A percentile compares a stretch with the other conserved stretches of the same genome.
Evolutionary conservation across 345 rosid species (phyloP).

Genomic region (Arabidopsis suecica): DNA sequence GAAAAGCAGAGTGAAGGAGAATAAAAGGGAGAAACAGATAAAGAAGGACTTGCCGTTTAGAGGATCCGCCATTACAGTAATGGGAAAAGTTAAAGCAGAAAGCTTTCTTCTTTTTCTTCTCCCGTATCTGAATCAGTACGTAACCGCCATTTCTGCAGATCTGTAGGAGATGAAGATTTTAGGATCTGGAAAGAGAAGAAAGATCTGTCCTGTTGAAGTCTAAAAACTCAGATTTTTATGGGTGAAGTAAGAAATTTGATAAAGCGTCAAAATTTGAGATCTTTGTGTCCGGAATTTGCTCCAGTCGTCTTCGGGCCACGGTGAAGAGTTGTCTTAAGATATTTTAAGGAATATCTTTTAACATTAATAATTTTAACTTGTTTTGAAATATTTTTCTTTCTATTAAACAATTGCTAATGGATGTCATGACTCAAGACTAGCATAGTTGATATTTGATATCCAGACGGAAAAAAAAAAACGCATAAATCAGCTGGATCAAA

Average conservation of each 20-base stretch:
- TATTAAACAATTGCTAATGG: background rate
- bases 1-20: slow-evolving; percentile 47
- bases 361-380: background rate
- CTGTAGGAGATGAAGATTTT: slow-evolving; percentile 31
- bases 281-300: slow-evolving; percentile 25
- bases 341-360: background rate
- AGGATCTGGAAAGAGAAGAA: slow-evolving; percentile 46
- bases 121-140: slow-evolving; percentile 42
- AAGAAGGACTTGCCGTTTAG: slow-evolving; percentile 67
- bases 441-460: no score
- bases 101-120: background rate
- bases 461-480: background rate
- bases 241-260: background rate
- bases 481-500: background rate
- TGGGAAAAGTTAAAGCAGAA: background rate
- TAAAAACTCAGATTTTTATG: slow-evolving; percentile 18
- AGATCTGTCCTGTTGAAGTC: slow-evolving; percentile 39
- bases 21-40: slow-evolving; percentile 26
- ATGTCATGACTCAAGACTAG: no score
- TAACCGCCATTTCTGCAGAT: slow-evolving; percentile 42
- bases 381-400: background rate
- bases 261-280: background rate
- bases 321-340: slow-evolving; percentile 13
- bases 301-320: slow-evolving; percentile 40
- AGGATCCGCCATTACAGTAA: slow-evolving; percentile 56